Evolutionary conservation across 2,329 filamentous ascomycete genomes (phyloP).

Genomic region (Cercospora citrullina): DNA sequence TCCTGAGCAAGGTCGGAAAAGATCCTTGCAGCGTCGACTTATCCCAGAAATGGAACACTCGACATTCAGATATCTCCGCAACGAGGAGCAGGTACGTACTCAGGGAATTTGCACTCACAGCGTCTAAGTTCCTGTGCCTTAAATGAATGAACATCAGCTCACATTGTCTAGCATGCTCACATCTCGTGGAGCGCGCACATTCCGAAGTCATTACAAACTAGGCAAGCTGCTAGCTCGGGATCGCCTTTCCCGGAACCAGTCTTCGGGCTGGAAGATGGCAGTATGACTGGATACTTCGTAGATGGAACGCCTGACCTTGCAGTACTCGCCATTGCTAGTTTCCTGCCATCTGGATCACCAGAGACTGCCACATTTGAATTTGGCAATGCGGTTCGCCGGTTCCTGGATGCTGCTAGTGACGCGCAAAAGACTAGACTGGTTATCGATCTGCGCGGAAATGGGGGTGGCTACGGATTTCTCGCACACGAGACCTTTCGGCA

Average conservation of each 20-base stretch:
- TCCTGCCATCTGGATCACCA: conserved; percentile 34
- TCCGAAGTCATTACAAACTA: conserved; percentile 3
- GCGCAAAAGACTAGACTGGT: conserved; percentile 55
- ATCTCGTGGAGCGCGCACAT: conserved; percentile 1
- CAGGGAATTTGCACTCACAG: not conserved
- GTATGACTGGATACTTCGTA: conserved; percentile 50
- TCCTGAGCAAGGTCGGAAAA: not conserved
- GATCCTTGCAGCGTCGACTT: not conserved
- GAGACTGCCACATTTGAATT: conserved; percentile 38
- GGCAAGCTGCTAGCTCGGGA: not conserved
- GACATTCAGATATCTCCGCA: not conserved
- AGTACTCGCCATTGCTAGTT: conserved; percentile 49
- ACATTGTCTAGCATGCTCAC: not conserved
- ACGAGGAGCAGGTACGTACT: not conserved
- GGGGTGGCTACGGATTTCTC: conserved; percentile 53
- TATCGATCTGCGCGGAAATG: conserved; percentile 63
- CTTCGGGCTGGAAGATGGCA: conserved; percentile 13
- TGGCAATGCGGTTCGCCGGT: conserved; percentile 43
- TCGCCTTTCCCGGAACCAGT: conserved; percentile 3
- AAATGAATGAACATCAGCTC: not conserved
- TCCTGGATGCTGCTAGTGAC: conserved; percentile 47
- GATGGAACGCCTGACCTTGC: conserved; percentile 48
- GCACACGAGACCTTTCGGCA: conserved; percentile 53
- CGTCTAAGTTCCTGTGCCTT: not conserved
- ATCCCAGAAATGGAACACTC: not conserved